Evolutionary conservation across 2,329 filamentous ascomycete genomes (phyloP).

Genomic region (Claviceps digitariae): DNA sequence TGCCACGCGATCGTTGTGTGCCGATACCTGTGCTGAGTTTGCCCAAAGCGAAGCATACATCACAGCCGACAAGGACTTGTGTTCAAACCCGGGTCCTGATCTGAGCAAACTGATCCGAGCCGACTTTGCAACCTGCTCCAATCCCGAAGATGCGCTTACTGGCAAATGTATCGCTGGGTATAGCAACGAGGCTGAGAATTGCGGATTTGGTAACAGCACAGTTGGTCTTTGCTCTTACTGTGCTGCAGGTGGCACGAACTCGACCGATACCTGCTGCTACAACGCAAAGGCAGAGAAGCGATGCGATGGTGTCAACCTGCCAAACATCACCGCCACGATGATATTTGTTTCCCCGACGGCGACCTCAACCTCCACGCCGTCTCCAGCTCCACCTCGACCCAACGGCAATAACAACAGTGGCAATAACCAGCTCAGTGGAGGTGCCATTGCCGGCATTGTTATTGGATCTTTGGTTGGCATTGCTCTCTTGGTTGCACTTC

Average conservation of each 20-base stretch:
- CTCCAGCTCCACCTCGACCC: constrained; percentile 8
- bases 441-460: constrained; percentile 81
- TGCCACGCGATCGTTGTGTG: constrained; percentile 65
- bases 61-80: constrained; percentile 58
- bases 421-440: constrained; percentile 51
- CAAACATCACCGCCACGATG: constrained; percentile 58
- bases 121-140: constrained; percentile 80
- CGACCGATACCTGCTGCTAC: constrained; percentile 90
- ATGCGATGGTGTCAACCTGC: constrained; percentile 66
- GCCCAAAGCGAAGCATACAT: constrained; percentile 84
- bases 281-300: constrained; percentile 60
- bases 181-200: constrained; percentile 73
- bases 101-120: constrained; percentile 69
- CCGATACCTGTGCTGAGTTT: constrained; percentile 74
- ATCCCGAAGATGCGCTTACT: constrained; percentile 68
- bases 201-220: constrained; percentile 62
- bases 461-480: constrained; percentile 64
- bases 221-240: constrained; percentile 82
- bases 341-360: constrained; percentile 37
- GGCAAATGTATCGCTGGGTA: constrained; percentile 62
- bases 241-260: constrained; percentile 67
- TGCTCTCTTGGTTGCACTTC: constrained; percentile 51
- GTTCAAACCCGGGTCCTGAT: constrained; percentile 49
- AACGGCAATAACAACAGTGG: constrained; percentile 15
- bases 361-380: constrained; percentile 24